Base-by-base conservation (phyloP, 2,329 filamentous ascomycete genomes). In the Aspergillus intermedius region DNA sequence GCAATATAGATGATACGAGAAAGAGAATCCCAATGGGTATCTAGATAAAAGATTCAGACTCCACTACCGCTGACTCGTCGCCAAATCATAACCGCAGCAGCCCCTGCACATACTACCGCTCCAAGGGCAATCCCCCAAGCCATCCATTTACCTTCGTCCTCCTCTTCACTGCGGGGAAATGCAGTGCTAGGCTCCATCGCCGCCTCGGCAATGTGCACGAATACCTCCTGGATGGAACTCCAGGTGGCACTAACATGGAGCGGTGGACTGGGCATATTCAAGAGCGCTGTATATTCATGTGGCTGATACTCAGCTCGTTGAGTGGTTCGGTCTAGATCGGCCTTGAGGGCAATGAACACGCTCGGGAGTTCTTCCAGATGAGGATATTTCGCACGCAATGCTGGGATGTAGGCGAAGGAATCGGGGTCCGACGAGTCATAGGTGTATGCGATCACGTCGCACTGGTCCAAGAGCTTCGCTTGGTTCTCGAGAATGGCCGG, bases 341-440 rank as follows among this genome's bases (percentile, higher is more conserved):
- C 93, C 70, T 98, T 98, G 50, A 97, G 76, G 0, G 91, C 93
- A 1, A 89, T 88, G 65, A 95, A 98, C 6, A 98, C 85, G 7
- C 88, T 86, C 0, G 93, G 93, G 23, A 98, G 74, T n/a, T 88
- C 84, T 64, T 95, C 87, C 2, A 98, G 79, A 48, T 93, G 86
- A 0, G 89, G 83, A 57, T 91, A 87, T 60, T 84, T 87, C 48
- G 81, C 79, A 40, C 91, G 84, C 44, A 96, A 76, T 15, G 87
- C 80, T 34, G 91, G 87, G 46, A 98, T 89, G 63, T 97, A 91
- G 1, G 87, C 83, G 68, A 98, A 98, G 3, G 89, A 95, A 67
- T 97, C 91, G 0, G 93, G 91, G 53, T 98, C 91, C 1, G 90
- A 94, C 2, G 91, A 97, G 72, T 98, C 93, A 71, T 97, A 98